Evolutionary conservation across 305 asterid species (phyloP).

Genomic region (Fraxinus albicans): DNA sequence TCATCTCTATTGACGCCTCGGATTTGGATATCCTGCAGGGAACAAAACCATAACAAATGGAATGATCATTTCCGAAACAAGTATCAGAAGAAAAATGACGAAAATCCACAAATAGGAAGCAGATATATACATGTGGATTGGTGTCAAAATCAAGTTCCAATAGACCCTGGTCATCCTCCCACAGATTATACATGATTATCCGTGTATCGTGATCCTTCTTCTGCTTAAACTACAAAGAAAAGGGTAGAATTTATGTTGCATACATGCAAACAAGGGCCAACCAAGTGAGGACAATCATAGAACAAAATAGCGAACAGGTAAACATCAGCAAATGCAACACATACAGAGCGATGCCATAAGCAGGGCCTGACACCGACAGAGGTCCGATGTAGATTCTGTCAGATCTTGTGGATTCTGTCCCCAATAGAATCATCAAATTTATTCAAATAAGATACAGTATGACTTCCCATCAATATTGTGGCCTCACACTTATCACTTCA

Average conservation of each 20-base stretch:
- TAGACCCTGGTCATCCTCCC: slow-evolving; percentile 96
- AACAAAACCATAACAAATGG: slow-evolving; percentile 13
- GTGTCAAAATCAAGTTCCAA: slow-evolving; percentile 89
- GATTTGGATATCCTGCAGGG: slow-evolving; percentile 83
- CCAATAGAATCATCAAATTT: not conserved
- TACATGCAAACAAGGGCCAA: not conserved
- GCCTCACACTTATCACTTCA: not conserved
- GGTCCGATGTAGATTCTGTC: not conserved
- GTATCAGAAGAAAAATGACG: slow-evolving; percentile 4
- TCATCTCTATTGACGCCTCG: slow-evolving; percentile 96
- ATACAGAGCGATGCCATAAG: not conserved
- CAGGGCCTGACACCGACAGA: not conserved
- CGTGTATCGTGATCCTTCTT: slow-evolving; percentile 85
- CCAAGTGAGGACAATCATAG: not conserved
- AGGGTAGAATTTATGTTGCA: not conserved
- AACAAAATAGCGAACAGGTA: slow-evolving; percentile 12
- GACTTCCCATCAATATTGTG: not conserved
- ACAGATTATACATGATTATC: slow-evolving; percentile 80
- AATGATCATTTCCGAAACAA: not conserved
- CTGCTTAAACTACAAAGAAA: slow-evolving; percentile 57
- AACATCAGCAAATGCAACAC: slow-evolving; percentile 12
- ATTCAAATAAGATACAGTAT: not conserved
- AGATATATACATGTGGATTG: slow-evolving; percentile 57
- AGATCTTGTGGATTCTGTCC: not conserved
- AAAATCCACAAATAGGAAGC: slow-evolving; percentile 16